A percentile compares a stretch with the other conserved stretches of the same genome.
phyloP scores from a whole-genome alignment of 1,284 basidiomycete genomes.

The Flammula alnicola region DNA sequence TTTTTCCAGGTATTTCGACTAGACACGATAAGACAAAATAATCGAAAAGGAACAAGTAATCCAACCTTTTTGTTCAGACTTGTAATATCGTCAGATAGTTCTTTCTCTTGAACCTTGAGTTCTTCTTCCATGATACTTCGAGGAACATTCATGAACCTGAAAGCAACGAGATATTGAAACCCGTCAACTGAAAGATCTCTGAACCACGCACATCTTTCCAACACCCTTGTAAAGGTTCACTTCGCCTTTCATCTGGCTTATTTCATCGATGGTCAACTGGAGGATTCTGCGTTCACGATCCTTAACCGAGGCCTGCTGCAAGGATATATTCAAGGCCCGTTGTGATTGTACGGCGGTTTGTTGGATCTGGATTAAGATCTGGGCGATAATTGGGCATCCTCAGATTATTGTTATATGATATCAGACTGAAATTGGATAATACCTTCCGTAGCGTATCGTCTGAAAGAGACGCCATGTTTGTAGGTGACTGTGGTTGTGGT shows the following conservation, averaged over 20 bases:
- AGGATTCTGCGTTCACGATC: conserved; percentile 87
- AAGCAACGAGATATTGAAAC: conserved; percentile 2
- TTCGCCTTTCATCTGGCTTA: conserved; percentile 63
- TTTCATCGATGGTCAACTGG: conserved; percentile 85
- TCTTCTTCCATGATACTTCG: conserved; percentile 78
- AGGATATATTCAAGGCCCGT: conserved; percentile 70
- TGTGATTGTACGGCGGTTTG: conserved; percentile 84
- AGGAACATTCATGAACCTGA: conserved; percentile 90
- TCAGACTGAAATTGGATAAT: conserved; percentile 4
- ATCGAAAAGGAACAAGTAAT: not conserved
- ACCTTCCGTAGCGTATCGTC: conserved; percentile 91
- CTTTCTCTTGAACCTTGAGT: conserved; percentile 77
- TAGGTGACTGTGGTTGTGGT: conserved; percentile 6
- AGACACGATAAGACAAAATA: not conserved
- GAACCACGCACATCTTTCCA: conserved; percentile 79
- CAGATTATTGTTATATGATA: not conserved
- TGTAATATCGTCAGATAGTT: conserved; percentile 79
- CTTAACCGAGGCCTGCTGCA: conserved; percentile 76
- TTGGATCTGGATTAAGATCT: conserved; percentile 93
- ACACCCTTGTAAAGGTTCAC: conserved; percentile 89
- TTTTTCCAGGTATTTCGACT: conserved; percentile 91
- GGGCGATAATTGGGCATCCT: conserved; percentile 20
- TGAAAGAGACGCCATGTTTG: conserved; percentile 72
- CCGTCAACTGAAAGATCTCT: too few species aligned
- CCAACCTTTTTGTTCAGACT: conserved; percentile 80